Evolutionary conservation across 2,329 filamentous ascomycete species (phyloP), one percentile per base, ranked within the genome.

Genomic region (Calycina herbarum): DNA sequence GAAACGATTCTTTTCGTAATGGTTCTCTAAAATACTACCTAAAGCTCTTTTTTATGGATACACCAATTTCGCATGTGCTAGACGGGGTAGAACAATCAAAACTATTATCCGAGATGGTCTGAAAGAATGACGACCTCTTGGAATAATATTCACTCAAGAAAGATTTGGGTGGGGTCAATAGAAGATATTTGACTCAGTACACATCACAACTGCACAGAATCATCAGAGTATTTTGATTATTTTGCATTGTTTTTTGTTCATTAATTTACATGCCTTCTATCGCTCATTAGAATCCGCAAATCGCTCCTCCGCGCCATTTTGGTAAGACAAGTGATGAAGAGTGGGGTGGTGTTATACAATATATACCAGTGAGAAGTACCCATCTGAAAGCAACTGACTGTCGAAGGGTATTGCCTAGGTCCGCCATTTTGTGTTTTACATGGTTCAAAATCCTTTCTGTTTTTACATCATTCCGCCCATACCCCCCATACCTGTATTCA

Each of bases 401-500:
- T 20, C n/a, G 17, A 20, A 20, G n/a, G 5, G 42, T 54, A 54
- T 54, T 11, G 10, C 20, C n/a, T 27, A 11, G 48, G 10, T 54
- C 20, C 58, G 61, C n/a, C 42, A 61, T 66, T 66, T 67, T 67
- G 64, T 72, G 69, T 72, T 71, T 69, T 73, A 71, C 70, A 74
- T 74, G 61, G 66, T 69, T 66, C 66, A 54, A 61, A 40, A 27
- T 65, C 38, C 61, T 54, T 29, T 57, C 45, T 65, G 63, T 67
- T 69, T 69, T 74, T 72, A 77, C 76, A 77, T 77, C 75, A 76
- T 77, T 69, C 75, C 74, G 11, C 73, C 73, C 69, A 72, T 73
- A 17, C 68, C 71, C 57, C 72, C 73, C 73, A 75, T 75, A 60
- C 84, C 84, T 73, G 57, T 2, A 38, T 42, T 29, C 33, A 31